Percentiles rank a stretch among this genome's conserved stretches.
These are phyloP conservation scores for Glycyrrhiza uralensis DNA, from an alignment of 306 rosid species.

Conservation along the genomic window DNA sequence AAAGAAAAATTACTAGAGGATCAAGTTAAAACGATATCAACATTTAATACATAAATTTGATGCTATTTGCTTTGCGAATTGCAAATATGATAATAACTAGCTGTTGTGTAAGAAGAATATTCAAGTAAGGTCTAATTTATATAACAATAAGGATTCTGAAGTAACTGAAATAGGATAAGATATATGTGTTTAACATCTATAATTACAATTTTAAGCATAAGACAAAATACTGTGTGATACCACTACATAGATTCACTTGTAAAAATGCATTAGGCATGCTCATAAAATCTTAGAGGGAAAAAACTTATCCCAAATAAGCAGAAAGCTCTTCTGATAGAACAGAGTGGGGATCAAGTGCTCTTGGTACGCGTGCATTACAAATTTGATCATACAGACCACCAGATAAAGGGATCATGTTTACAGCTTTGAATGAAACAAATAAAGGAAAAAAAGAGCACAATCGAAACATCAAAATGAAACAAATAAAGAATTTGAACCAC, in stretches of 20 bases:
- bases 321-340: constrained; percentile 92
- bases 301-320: constrained; percentile 77
- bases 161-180: constrained; percentile 14
- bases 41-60: neutral
- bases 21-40: neutral
- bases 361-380: constrained; percentile 85
- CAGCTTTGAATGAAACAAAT: too few species aligned
- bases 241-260: neutral
- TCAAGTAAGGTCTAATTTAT: neutral
- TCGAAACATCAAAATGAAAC: too few species aligned
- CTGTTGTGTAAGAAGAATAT: constrained; percentile 26
- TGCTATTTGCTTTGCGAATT: constrained; percentile 40
- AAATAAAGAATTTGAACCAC: too few species aligned
- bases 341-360: constrained; percentile 92
- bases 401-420: too few species aligned
- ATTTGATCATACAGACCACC: constrained; percentile 76
- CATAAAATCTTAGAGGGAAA: constrained; percentile 18
- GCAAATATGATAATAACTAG: constrained; percentile 27
- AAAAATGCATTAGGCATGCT: neutral
- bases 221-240: neutral
- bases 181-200: neutral
- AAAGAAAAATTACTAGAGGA: too few species aligned
- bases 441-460: too few species aligned
- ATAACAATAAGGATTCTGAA: neutral
- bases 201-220: constrained; percentile 23